Evolutionary conservation across 2,329 filamentous ascomycete genomes (phyloP).

Genomic region (Colletotrichum gigasporum): DNA sequence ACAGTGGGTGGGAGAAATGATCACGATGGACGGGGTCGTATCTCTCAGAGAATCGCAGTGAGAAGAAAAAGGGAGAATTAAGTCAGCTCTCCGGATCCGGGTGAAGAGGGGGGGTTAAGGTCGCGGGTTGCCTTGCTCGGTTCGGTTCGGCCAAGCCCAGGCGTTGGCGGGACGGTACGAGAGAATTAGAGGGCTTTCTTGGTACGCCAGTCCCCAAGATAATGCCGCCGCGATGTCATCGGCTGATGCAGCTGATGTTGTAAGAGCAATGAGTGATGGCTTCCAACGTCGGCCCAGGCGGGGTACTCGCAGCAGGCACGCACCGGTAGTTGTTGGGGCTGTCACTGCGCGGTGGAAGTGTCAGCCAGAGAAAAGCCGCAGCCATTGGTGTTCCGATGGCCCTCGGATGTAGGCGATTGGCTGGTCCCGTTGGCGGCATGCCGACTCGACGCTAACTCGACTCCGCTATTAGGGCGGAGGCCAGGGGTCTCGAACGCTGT

Average conservation of each 20-base stretch:
- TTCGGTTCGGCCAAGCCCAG: not conserved
- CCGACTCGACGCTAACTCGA: not conserved
- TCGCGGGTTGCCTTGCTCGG: not conserved
- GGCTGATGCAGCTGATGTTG: not conserved
- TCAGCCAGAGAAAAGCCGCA: not conserved
- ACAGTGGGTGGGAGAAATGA: not conserved
- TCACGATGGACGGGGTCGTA: not conserved
- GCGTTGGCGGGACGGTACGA: not conserved
- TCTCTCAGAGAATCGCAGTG: not conserved
- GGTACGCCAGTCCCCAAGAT: not conserved
- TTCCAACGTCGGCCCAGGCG: not conserved
- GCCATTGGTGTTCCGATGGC: slow-evolving; percentile 5
- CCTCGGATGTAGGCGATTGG: slow-evolving; percentile 27
- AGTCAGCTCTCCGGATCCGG: not conserved
- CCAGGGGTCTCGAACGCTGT: slow-evolving; percentile 1
- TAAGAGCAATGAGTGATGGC: not conserved
- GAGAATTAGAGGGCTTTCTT: not conserved
- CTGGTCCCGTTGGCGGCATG: not conserved
- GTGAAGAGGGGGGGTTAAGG: not conserved
- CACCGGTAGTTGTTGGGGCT: too few species aligned
- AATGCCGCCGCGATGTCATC: not conserved
- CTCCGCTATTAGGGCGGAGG: slow-evolving; percentile 24
- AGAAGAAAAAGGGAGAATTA: not conserved
- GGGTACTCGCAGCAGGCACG: not conserved
- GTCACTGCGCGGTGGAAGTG: too few species aligned